phyloP scores from a whole-genome alignment of 192 early-diverging fungal species.

The Allomyces macrogynus region DNA sequence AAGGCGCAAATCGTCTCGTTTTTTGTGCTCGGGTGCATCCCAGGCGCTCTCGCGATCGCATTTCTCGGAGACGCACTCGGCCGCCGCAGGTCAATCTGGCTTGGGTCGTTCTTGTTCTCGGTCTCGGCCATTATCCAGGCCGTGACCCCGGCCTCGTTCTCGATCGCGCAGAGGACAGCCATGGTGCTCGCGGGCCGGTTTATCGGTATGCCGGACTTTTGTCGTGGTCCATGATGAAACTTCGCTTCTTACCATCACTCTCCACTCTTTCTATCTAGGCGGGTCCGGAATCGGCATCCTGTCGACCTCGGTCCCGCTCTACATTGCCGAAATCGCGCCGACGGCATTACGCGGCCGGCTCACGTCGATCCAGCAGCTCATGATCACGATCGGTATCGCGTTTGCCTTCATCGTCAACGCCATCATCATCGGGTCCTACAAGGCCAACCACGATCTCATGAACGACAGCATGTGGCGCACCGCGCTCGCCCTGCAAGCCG shows the following conservation, averaged over 20 bases:
- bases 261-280: too few species aligned
- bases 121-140: background rate
- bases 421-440: background rate
- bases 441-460: constrained; percentile 1
- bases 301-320: constrained; percentile 49
- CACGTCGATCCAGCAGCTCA: too few species aligned
- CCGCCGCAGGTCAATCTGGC: background rate
- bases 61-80: background rate
- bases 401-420: too few species aligned
- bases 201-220: too few species aligned
- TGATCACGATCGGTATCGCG: too few species aligned
- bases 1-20: background rate
- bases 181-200: background rate
- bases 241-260: too few species aligned
- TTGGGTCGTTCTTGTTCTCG: background rate
- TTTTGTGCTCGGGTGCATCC: background rate
- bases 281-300: constrained; percentile 10
- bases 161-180: background rate
- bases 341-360: constrained; percentile 66
- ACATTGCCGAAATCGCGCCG: constrained; percentile 69
- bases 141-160: background rate
- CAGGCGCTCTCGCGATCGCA: background rate
- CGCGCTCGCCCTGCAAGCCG: constrained; percentile 26
- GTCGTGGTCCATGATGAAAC: too few species aligned
- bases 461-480: constrained; percentile 28